phyloP scores from a whole-genome alignment of 2,329 filamentous ascomycete genomes.

The Fusarium sp. region DNA sequence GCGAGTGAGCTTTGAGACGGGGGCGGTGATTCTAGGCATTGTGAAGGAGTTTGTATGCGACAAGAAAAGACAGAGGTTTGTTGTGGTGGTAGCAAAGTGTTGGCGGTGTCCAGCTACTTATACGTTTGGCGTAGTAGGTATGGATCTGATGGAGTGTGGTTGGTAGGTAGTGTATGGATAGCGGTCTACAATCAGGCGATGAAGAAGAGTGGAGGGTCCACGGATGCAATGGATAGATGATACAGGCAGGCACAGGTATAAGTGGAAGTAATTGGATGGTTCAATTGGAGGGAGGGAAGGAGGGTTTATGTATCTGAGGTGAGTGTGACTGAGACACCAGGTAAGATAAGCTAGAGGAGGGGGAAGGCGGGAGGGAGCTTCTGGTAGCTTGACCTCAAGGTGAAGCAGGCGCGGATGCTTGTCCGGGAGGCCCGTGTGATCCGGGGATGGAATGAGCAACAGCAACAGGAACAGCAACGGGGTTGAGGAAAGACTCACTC shows the following conservation, averaged over 20 bases:
- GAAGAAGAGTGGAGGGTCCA: slow-evolving; percentile 5
- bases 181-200: slow-evolving; percentile 34
- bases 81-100: not conserved
- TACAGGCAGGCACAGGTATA: slow-evolving; percentile 8
- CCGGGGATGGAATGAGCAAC: slow-evolving; percentile 31
- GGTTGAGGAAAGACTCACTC: slow-evolving; percentile 23
- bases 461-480: slow-evolving; percentile 1
- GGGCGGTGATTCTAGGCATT: slow-evolving; percentile 64
- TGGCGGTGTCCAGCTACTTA: slow-evolving; percentile 32
- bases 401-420: slow-evolving; percentile 25
- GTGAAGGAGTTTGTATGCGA: slow-evolving; percentile 15
- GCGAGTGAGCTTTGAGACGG: slow-evolving; percentile 62
- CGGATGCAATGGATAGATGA: slow-evolving; percentile 5
- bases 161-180: slow-evolving; percentile 9
- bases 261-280: slow-evolving; percentile 12
- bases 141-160: slow-evolving; percentile 4
- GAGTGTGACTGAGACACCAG: slow-evolving; percentile 12
- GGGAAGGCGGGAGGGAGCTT: slow-evolving; percentile 28
- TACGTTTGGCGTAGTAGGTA: slow-evolving; percentile 17
- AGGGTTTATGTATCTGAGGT: slow-evolving; percentile 30
- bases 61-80: not conserved
- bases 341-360: slow-evolving; percentile 27
- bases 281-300: slow-evolving; percentile 25
- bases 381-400: slow-evolving; percentile 10
- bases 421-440: slow-evolving; percentile 30